phyloP scores from a whole-genome alignment of 2,329 filamentous ascomycete species.

The Trichoderma atroviride region DNA sequence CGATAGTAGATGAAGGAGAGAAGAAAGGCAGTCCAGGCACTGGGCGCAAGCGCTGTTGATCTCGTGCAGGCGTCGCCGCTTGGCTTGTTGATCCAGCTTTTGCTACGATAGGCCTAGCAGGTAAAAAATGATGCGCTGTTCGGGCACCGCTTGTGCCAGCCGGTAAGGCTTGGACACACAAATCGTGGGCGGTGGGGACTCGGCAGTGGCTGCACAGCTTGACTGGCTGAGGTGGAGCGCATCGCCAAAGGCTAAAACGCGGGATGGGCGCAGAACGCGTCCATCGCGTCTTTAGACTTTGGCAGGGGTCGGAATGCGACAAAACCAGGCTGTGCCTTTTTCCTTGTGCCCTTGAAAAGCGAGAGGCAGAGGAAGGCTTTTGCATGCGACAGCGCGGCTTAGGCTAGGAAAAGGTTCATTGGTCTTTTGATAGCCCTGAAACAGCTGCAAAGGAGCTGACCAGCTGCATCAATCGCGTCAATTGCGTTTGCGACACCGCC shows the following conservation, averaged over 20 bases:
- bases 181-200: slow-evolving; percentile 14
- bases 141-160: slow-evolving; percentile 16
- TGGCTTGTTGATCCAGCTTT: background rate
- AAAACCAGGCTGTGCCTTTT: background rate
- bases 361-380: background rate
- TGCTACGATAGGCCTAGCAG: background rate
- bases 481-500: slow-evolving; percentile 41
- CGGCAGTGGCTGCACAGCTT: slow-evolving; percentile 22
- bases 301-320: slow-evolving; percentile 13
- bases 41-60: background rate
- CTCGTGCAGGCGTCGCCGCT: background rate
- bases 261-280: slow-evolving; percentile 21
- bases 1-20: background rate
- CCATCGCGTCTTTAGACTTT: slow-evolving; percentile 25
- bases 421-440: background rate
- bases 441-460: background rate
- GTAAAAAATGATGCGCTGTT: slow-evolving; percentile 21
- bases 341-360: background rate
- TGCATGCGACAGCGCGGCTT: background rate
- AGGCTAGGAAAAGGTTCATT: background rate
- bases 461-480: background rate
- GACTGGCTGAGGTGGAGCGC: slow-evolving; percentile 18
- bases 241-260: slow-evolving; percentile 9
- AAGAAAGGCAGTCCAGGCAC: background rate
- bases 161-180: slow-evolving; percentile 25